Base-by-base conservation (phyloP, 73 alveolate species). In the Paramecium octaurelia region DNA sequence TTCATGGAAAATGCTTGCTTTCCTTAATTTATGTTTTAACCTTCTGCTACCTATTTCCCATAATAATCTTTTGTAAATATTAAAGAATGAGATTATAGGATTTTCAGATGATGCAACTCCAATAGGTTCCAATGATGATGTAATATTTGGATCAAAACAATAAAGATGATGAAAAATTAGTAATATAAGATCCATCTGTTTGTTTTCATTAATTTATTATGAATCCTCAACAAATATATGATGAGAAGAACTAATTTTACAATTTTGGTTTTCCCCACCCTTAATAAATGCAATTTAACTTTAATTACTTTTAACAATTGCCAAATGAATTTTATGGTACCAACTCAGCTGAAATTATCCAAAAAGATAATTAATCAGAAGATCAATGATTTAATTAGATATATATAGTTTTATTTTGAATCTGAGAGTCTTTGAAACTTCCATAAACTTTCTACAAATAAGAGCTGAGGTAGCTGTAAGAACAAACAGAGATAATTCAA, bases 311-410 rank as follows among this genome's bases (percentile, higher is more conserved):
- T 27, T 64, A 27, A 64, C 8, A 14, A 31, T 64, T 31, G 12
- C 84, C 84, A 64, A 64, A 64, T 64, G 84, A 64, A 34, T 34
- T 64, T 50, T 64, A 14, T 64, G 84, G 84, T 34, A 64, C 23
- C 46, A 64, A 64, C 27, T 64, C 84, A 2, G 84, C 84, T 31
- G 84, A 64, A 64, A 64, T 64, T 9, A 64, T 23, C 21, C 16
- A 64, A 27, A 64, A 64, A 7, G 84, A 64, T 64, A 7, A 27
- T 7, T 64, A 64, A 64, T 64, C 54, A 64, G 84, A 64, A 10
- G 84, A 64, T 31, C 46, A 64, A 64, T 64, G 84, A 64, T 31
- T 31, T 34, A 27, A 64, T 64, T n/a, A n/a, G n/a, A n/a, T n/a
- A n/a, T 29, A 29, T 12, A 60, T 60, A 10, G 44, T 38, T 38